A percentile compares a stretch with the other conserved stretches of the same genome.
Conservation (phyloP, 371 early-diverging fungal species). For the Syncephalastrum sp. region DNA sequence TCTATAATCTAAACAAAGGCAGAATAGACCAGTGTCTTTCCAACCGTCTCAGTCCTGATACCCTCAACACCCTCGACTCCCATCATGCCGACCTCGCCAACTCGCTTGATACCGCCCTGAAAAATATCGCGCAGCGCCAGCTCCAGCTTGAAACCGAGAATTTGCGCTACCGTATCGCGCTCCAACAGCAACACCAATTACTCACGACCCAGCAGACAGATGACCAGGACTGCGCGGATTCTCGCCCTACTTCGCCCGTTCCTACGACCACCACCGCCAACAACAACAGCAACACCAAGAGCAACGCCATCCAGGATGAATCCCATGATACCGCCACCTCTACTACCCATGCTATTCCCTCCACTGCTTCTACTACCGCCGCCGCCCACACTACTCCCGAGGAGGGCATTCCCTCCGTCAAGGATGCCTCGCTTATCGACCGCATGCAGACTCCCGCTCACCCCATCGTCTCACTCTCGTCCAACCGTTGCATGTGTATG, state of each 20-base stretch:
- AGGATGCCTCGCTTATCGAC: slow-evolving; percentile 18
- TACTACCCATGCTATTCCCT: slow-evolving; percentile 8
- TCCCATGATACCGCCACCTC: neutral
- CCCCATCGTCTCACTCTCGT: slow-evolving; percentile 13
- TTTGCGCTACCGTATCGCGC: slow-evolving; percentile 33
- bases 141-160: slow-evolving; percentile 43
- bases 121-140: slow-evolving; percentile 38
- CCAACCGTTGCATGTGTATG: slow-evolving; percentile 16
- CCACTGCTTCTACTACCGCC: neutral
- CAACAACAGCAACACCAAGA: neutral
- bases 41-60: slow-evolving; percentile 6
- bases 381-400: slow-evolving; percentile 20
- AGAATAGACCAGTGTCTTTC: slow-evolving; percentile 24
- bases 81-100: slow-evolving; percentile 18
- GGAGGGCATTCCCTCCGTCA: slow-evolving; percentile 21
- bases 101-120: slow-evolving; percentile 29
- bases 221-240: neutral
- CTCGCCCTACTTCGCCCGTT: neutral
- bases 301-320: slow-evolving; percentile 1
- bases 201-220: slow-evolving; percentile 15
- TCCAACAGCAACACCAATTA: slow-evolving; percentile 40
- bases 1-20: slow-evolving; percentile 29
- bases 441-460: slow-evolving; percentile 14
- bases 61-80: slow-evolving; percentile 13
- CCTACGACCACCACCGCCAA: slow-evolving; percentile 6